These are phyloP conservation scores for Clonostachys rhizophaga DNA, from an alignment of 2,329 filamentous ascomycete genomes.

Conservation along the genomic window DNA sequence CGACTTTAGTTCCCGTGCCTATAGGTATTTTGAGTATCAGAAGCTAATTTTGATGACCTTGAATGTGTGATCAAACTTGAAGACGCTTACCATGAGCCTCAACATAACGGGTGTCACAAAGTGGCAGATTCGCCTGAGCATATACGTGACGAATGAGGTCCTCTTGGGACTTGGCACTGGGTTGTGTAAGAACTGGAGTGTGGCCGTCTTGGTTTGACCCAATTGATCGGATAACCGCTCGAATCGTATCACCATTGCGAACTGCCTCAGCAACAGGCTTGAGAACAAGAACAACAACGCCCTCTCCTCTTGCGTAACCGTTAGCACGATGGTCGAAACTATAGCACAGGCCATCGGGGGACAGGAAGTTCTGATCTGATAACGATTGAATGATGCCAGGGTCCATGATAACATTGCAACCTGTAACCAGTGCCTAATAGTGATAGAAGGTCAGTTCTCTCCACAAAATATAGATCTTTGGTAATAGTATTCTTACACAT, in stretches of 20 bases:
- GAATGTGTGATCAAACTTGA: too few species aligned
- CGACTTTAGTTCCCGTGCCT: conserved; percentile 44
- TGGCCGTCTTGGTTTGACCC: conserved; percentile 3
- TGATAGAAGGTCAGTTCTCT: too few species aligned
- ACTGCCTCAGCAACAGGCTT: conserved; percentile 55
- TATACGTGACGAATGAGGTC: conserved; percentile 34
- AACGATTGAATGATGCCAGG: conserved; percentile 5
- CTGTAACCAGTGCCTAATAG: conserved; percentile 3
- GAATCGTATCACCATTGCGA: conserved; percentile 31
- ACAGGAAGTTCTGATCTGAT: conserved; percentile 30
- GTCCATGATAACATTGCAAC: conserved; percentile 5
- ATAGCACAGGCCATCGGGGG: conserved; percentile 41
- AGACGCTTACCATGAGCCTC: conserved; percentile 45
- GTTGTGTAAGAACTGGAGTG: conserved; percentile 32
- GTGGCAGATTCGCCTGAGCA: conserved; percentile 22
- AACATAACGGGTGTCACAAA: conserved; percentile 31
- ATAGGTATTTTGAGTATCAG: background rate
- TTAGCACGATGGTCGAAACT: conserved; percentile 54
- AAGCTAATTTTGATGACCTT: background rate
- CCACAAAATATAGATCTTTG: too few species aligned
- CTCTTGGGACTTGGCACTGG: conserved; percentile 20
- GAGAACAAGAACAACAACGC: conserved; percentile 51
- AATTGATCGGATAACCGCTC: background rate
- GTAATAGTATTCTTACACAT: conserved; percentile 7
- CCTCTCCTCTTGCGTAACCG: conserved; percentile 63